Evolutionary conservation across 768 basidiomycete species (phyloP).

Genomic region (Cubamyces lactineus): DNA sequence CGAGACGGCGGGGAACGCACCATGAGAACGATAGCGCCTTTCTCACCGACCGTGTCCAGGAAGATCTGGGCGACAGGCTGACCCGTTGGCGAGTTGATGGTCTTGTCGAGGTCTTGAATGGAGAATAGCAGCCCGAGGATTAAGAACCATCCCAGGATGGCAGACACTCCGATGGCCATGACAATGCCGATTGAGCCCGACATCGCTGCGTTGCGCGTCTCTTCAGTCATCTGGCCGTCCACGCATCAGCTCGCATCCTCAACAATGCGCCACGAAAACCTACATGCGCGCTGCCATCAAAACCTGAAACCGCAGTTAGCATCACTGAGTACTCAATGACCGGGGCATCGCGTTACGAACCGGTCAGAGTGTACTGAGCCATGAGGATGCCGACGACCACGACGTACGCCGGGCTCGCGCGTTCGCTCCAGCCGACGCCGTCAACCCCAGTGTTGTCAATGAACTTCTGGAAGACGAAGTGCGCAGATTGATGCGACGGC

Average conservation of each 20-base stretch:
- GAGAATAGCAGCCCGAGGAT: slow-evolving; percentile 74
- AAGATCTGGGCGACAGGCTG: slow-evolving; percentile 83
- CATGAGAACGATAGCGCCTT: slow-evolving; percentile 77
- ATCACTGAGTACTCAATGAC: background rate
- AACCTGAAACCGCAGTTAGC: slow-evolving; percentile 45
- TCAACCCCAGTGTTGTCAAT: slow-evolving; percentile 66
- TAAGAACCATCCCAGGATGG: slow-evolving; percentile 76
- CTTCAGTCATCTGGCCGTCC: slow-evolving; percentile 66
- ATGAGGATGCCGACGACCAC: slow-evolving; percentile 72
- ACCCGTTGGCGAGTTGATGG: slow-evolving; percentile 55
- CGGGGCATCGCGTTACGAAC: slow-evolving; percentile 36
- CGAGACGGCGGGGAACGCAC: slow-evolving; percentile 35
- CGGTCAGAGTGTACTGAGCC: slow-evolving; percentile 79
- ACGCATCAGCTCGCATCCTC: background rate
- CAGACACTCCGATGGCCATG: slow-evolving; percentile 73
- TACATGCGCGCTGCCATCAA: slow-evolving; percentile 75
- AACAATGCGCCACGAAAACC: slow-evolving; percentile 27
- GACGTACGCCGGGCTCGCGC: slow-evolving; percentile 73
- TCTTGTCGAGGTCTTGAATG: slow-evolving; percentile 68
- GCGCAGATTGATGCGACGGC: slow-evolving; percentile 66
- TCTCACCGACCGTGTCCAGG: slow-evolving; percentile 72
- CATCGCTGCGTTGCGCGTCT: slow-evolving; percentile 65
- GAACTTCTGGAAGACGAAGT: slow-evolving; percentile 72
- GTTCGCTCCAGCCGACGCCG: slow-evolving; percentile 61
- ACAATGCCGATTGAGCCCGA: slow-evolving; percentile 70